phyloP scores from a whole-genome alignment of 2,329 filamentous ascomycete species.

The Xylariaceae sp. region DNA sequence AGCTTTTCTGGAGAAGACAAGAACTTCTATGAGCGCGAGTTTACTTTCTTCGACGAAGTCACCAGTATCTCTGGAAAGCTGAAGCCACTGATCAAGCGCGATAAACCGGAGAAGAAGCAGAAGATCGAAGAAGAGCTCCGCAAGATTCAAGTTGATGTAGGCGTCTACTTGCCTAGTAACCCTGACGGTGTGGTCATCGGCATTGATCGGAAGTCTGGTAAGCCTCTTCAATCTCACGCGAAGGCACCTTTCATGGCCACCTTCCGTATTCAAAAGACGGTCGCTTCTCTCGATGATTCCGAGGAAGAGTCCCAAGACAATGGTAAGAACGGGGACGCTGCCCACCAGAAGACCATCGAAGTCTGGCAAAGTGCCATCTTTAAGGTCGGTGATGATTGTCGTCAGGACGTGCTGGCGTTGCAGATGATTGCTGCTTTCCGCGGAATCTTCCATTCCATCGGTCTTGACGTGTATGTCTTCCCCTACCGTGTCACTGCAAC shows the following conservation, averaged over 20 bases:
- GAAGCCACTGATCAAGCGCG: slow-evolving; percentile 83
- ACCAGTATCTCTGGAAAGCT: slow-evolving; percentile 94
- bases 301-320: slow-evolving; percentile 49
- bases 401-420: slow-evolving; percentile 90
- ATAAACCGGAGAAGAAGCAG: slow-evolving; percentile 95
- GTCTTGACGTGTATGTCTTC: slow-evolving; percentile 93
- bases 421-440: slow-evolving; percentile 98
- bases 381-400: slow-evolving; percentile 98
- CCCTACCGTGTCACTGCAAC: slow-evolving; percentile 97
- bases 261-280: slow-evolving; percentile 87
- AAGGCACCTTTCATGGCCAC: slow-evolving; percentile 99
- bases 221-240: slow-evolving; percentile 93
- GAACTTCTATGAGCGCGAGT: slow-evolving; percentile 88
- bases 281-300: slow-evolving; percentile 46
- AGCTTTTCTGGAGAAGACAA: slow-evolving; percentile 77
- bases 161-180: slow-evolving; percentile 94
- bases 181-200: slow-evolving; percentile 96
- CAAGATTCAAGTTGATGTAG: slow-evolving; percentile 94
- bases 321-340: slow-evolving; percentile 34
- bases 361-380: slow-evolving; percentile 99
- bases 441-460: slow-evolving; percentile 91
- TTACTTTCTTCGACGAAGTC: slow-evolving; percentile 96
- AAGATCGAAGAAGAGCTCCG: slow-evolving; percentile 98
- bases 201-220: slow-evolving; percentile 96
- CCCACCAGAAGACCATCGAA: slow-evolving; percentile 62